Evolutionary conservation across 495 filamentous ascomycete genomes (phyloP), one percentile per base, ranked within the genome.

Genomic region (Podospora conica): DNA sequence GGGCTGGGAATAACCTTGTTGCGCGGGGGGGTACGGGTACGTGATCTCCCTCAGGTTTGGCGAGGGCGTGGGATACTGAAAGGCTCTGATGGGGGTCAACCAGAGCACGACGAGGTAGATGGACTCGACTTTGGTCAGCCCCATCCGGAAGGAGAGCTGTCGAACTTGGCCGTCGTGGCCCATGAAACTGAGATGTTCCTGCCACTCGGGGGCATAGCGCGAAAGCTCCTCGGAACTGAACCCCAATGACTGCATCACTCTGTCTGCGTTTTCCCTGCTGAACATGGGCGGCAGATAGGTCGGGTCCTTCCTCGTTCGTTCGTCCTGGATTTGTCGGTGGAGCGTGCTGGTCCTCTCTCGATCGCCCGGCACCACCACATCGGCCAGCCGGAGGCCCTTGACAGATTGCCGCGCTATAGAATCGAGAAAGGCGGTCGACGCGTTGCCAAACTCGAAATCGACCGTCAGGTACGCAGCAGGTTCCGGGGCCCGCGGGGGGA

Each of bases 201-300:
- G 74, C 54, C 80, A 80, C 31, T 82, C 79, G 7, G 80, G 69
- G 5, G 77, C 66, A 57, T 81, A 79, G 54, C 78, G 75, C 10
- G 75, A 75, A 20, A 84, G 66, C 59, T 83, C 80, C 60, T 84
- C 82, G 1, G 73, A 63, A 29, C 69, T 74, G 65, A 85, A 85
- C 5, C 79, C 75, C 29, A 84, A 75, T 4, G 72, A 74, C 60
- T 82, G 79, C 66, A 85, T 82, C 48, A 82, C 78, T 21, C 76
- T 71, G 29, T 82, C 81, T 63, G 80, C 77, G 33, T 82, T 79
- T 53, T 79, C 71, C 61, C 76, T 80, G 58, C 71, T 75, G 53
- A 80, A 79, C 57, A 85, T 85, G 53, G 82, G 84, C 40, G 86
- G 84, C 20, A 86, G 73, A 70, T 85, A 83, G 60, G 81, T 81